Evolutionary conservation across 352 stramenopile species (phyloP).

Genomic region (Phytopythium oedochilum): DNA sequence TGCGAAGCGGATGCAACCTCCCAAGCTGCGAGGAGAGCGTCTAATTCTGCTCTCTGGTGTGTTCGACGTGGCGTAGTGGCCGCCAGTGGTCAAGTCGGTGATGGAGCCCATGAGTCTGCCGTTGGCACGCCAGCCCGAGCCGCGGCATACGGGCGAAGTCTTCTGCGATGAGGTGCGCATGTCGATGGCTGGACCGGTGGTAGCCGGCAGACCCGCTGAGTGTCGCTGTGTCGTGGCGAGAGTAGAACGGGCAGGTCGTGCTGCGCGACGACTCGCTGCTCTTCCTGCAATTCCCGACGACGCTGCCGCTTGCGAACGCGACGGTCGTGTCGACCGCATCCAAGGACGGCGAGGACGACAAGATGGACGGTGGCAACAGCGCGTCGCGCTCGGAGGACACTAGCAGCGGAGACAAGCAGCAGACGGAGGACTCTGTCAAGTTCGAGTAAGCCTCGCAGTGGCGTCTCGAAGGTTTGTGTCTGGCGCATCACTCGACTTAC

Average conservation of each 20-base stretch:
- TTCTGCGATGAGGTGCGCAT: constrained; percentile 46
- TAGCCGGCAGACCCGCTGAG: too few species aligned
- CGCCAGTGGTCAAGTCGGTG: constrained; percentile 64
- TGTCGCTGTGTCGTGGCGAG: neutral
- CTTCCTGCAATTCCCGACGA: constrained; percentile 83
- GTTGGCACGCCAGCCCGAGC: constrained; percentile 59
- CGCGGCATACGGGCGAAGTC: constrained; percentile 48
- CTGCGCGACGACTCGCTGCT: constrained; percentile 66
- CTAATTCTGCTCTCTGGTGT: too few species aligned
- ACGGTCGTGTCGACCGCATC: constrained; percentile 17
- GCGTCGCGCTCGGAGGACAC: constrained; percentile 4
- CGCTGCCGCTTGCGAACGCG: constrained; percentile 59
- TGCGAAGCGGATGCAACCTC: too few species aligned
- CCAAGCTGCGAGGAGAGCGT: too few species aligned
- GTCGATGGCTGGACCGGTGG: neutral
- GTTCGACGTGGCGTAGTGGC: constrained; percentile 35
- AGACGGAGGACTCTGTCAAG: constrained; percentile 2
- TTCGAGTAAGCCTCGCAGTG: constrained; percentile 1
- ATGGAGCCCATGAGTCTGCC: constrained; percentile 85
- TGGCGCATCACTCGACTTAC: neutral
- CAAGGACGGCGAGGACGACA: constrained; percentile 24
- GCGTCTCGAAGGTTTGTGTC: neutral
- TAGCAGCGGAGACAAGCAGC: neutral
- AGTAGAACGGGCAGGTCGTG: constrained; percentile 39
- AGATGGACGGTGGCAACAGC: constrained; percentile 23